Conservation (phyloP, 2,329 filamentous ascomycete genomes). For the Fusarium gaditjirri region DNA sequence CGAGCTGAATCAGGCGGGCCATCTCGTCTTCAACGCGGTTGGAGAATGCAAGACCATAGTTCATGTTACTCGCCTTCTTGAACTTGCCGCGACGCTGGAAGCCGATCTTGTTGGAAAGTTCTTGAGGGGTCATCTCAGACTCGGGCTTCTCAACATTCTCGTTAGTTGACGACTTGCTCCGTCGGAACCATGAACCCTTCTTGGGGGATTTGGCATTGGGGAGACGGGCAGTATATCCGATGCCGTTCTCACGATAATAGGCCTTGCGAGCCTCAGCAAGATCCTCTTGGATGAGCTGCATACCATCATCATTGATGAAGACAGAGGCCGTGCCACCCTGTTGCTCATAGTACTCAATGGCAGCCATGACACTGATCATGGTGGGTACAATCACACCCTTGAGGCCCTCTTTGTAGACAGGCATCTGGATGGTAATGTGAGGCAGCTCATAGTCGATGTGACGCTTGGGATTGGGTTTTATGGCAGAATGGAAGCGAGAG, state of each 20-base stretch:
- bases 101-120: slow-evolving; percentile 52
- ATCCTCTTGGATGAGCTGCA: slow-evolving; percentile 68
- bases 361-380: slow-evolving; percentile 56
- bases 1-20: slow-evolving; percentile 35
- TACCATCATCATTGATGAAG: slow-evolving; percentile 75
- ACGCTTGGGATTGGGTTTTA: slow-evolving; percentile 42
- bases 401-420: slow-evolving; percentile 55
- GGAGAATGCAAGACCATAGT: slow-evolving; percentile 67
- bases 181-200: slow-evolving; percentile 18
- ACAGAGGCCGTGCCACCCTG: slow-evolving; percentile 75
- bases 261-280: slow-evolving; percentile 60
- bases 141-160: slow-evolving; percentile 49
- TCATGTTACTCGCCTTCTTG: slow-evolving; percentile 77
- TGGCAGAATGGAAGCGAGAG: slow-evolving; percentile 42
- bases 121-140: slow-evolving; percentile 46
- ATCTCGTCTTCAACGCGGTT: slow-evolving; percentile 65
- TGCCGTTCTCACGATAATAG: slow-evolving; percentile 67
- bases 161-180: slow-evolving; percentile 40
- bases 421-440: slow-evolving; percentile 59
- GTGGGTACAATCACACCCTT: slow-evolving; percentile 16
- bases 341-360: slow-evolving; percentile 68
- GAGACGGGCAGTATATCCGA: slow-evolving; percentile 65
- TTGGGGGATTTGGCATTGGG: slow-evolving; percentile 51
- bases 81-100: slow-evolving; percentile 70
- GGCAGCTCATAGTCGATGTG: slow-evolving; percentile 51